Evolutionary conservation across 768 basidiomycete species (phyloP).

Genomic region (Xerocomus spinulosus): DNA sequence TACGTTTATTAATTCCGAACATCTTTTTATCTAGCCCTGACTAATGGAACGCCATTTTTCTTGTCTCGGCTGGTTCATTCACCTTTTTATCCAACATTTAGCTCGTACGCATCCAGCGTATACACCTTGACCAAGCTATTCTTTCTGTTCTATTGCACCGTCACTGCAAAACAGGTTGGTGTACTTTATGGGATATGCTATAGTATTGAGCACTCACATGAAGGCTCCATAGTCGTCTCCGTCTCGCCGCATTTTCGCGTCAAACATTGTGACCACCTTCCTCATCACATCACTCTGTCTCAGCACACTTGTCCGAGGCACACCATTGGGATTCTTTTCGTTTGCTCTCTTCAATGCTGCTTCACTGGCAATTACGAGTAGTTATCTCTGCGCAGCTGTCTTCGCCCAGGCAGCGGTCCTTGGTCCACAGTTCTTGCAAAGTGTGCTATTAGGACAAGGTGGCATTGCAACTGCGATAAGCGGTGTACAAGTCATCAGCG

Average conservation of each 20-base stretch:
- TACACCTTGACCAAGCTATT: constrained; percentile 66
- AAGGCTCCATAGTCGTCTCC: constrained; percentile 47
- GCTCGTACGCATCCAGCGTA: constrained; percentile 59
- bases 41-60: constrained; percentile 83
- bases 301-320: constrained; percentile 58
- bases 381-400: constrained; percentile 76
- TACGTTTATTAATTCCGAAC: not conserved
- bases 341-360: constrained; percentile 62
- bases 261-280: constrained; percentile 46
- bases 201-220: not conserved
- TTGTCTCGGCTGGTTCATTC: constrained; percentile 62
- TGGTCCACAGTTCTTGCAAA: constrained; percentile 67
- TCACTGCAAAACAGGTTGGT: constrained; percentile 61
- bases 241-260: constrained; percentile 50
- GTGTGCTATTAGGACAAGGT: constrained; percentile 79
- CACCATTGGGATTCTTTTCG: constrained; percentile 55
- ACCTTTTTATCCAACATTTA: constrained; percentile 51
- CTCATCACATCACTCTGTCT: constrained; percentile 58
- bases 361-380: constrained; percentile 55
- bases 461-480: constrained; percentile 82
- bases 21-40: constrained; percentile 51
- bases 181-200: not conserved
- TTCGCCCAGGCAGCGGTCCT: constrained; percentile 77
- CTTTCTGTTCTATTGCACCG: constrained; percentile 71
- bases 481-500: constrained; percentile 65